Conservation (phyloP, 352 stramenopile species). For the Phytophthora multivora region DNA sequence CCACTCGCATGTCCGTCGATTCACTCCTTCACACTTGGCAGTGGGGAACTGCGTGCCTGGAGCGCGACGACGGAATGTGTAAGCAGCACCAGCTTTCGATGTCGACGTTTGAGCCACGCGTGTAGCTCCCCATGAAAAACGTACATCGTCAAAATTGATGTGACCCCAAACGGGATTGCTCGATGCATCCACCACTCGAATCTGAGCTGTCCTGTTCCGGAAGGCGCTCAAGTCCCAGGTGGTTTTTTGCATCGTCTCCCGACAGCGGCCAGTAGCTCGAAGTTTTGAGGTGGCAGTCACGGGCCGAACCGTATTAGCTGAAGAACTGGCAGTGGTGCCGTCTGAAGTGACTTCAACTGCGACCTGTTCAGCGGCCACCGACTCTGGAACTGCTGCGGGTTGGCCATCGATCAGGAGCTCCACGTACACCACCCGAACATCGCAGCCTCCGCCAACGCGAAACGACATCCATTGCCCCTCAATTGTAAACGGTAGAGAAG, state of each 20-base stretch:
- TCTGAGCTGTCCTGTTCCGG: conserved; percentile 79
- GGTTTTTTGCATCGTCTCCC: conserved; percentile 89
- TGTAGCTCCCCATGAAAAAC: conserved; percentile 88
- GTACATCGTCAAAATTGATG: conserved; percentile 97
- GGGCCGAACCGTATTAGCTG: conserved; percentile 13
- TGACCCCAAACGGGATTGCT: conserved; percentile 91
- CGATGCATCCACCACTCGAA: conserved; percentile 94
- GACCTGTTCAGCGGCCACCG: conserved; percentile 36
- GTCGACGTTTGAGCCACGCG: conserved; percentile 67
- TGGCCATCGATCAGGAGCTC: conserved; percentile 94
- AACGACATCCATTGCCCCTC: conserved; percentile 91
- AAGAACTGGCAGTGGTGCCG: neutral
- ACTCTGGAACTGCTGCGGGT: conserved; percentile 34
- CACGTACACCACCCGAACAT: conserved; percentile 91
- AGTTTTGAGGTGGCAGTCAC: conserved; percentile 59
- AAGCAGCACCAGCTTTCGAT: conserved; percentile 73
- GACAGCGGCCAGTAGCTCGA: conserved; percentile 88
- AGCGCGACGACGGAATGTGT: conserved; percentile 78
- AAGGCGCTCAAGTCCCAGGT: conserved; percentile 91
- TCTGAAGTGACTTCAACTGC: conserved; percentile 31
- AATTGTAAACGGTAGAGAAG: conserved; percentile 94
- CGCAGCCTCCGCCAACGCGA: conserved; percentile 94
- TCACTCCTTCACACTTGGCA: conserved; percentile 64
- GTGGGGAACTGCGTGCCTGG: conserved; percentile 35
- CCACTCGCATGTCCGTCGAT: conserved; percentile 80